These are phyloP conservation scores for Penicillium corylophilum DNA, from an alignment of 2,329 filamentous ascomycete species.

Conservation along the genomic window DNA sequence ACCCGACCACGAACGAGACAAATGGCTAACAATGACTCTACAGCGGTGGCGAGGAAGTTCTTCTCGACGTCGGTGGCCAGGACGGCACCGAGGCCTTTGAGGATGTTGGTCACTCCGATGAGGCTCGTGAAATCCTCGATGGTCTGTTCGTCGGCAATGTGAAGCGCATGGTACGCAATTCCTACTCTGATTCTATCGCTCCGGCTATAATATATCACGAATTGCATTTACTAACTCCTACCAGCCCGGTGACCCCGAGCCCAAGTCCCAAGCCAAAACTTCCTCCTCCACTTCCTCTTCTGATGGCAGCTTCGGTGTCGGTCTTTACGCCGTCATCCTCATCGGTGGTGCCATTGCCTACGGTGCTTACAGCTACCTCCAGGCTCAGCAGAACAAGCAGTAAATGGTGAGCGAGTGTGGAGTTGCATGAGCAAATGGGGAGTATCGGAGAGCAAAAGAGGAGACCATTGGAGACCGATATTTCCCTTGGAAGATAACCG, in stretches of 20 bases:
- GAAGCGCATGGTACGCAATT: slow-evolving; percentile 71
- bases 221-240: neutral
- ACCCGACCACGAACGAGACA: neutral
- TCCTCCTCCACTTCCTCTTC: slow-evolving; percentile 43
- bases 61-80: slow-evolving; percentile 93
- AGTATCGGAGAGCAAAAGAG: neutral
- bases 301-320: slow-evolving; percentile 63
- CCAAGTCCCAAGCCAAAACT: slow-evolving; percentile 58
- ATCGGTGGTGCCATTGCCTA: slow-evolving; percentile 76
- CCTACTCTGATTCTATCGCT: neutral
- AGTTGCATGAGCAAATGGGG: neutral
- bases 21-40: slow-evolving; percentile 15
- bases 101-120: slow-evolving; percentile 98
- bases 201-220: neutral
- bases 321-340: slow-evolving; percentile 77
- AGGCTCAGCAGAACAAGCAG: slow-evolving; percentile 44
- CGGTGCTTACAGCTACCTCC: slow-evolving; percentile 80
- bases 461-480: neutral
- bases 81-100: slow-evolving; percentile 98
- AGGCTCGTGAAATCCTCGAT: slow-evolving; percentile 90
- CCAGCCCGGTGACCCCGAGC: slow-evolving; percentile 72
- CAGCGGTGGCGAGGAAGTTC: slow-evolving; percentile 96
- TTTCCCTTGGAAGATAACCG: neutral
- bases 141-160: slow-evolving; percentile 71
- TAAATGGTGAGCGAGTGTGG: slow-evolving; percentile 9